Conservation (phyloP, 768 basidiomycete species). For the Gyrodon lividus region DNA sequence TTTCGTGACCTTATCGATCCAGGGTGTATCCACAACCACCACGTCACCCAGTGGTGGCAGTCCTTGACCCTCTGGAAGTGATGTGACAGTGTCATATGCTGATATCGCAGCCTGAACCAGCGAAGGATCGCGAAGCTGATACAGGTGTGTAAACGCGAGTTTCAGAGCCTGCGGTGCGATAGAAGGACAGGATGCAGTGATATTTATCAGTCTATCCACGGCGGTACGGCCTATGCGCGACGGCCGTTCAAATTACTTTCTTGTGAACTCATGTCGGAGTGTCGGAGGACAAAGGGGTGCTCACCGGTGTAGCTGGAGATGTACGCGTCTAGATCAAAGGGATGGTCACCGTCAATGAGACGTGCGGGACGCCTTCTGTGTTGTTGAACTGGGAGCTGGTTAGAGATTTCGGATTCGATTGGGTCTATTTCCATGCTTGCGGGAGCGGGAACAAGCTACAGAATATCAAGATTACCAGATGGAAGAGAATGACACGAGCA, state of each 20-base stretch:
- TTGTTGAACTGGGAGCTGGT: constrained; percentile 9
- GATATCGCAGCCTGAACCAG: constrained; percentile 51
- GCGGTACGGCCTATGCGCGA: constrained; percentile 62
- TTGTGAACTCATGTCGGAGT: not conserved
- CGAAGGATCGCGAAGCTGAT: constrained; percentile 65
- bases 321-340: constrained; percentile 85
- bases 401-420: constrained; percentile 26
- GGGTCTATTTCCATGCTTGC: constrained; percentile 31
- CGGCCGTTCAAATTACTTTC: not conserved
- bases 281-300: not conserved
- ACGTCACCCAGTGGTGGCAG: constrained; percentile 50
- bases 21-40: constrained; percentile 58
- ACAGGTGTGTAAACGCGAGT: constrained; percentile 62
- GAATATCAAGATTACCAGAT: not conserved
- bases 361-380: constrained; percentile 32
- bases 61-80: constrained; percentile 30
- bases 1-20: constrained; percentile 67
- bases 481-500: not conserved
- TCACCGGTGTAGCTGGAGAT: constrained; percentile 74
- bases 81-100: constrained; percentile 51
- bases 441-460: not conserved
- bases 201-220: constrained; percentile 70
- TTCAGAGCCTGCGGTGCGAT: constrained; percentile 73
- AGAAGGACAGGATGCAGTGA: constrained; percentile 61
- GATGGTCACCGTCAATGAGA: constrained; percentile 73